Percentiles rank a stretch among this genome's conserved stretches.
These are phyloP conservation scores for Candolleomyces efflorescens DNA, from an alignment of 768 basidiomycete species.

Conservation along the genomic window DNA sequence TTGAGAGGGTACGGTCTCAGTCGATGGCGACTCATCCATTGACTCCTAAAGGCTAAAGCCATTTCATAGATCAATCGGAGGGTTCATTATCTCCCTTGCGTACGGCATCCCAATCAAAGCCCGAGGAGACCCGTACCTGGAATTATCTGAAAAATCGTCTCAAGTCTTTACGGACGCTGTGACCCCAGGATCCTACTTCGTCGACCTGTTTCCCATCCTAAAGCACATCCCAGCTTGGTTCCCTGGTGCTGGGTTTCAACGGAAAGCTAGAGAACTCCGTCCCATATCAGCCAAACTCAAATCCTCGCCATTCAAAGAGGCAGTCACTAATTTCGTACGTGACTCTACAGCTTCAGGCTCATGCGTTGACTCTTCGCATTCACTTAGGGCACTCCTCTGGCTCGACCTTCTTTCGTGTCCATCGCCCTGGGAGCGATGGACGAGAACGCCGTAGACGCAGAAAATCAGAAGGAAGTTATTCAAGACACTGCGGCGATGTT, in stretches of 20 bases:
- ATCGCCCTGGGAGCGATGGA: background rate
- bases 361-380: background rate
- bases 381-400: background rate
- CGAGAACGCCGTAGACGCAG: background rate
- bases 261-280: slow-evolving; percentile 34
- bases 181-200: slow-evolving; percentile 17
- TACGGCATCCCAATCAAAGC: slow-evolving; percentile 24
- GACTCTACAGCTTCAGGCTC: too few species aligned
- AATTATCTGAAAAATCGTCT: slow-evolving; percentile 12
- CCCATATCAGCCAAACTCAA: slow-evolving; percentile 24
- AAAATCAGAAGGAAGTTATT: slow-evolving; percentile 18
- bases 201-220: slow-evolving; percentile 24
- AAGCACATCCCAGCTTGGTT: slow-evolving; percentile 27
- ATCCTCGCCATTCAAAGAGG: slow-evolving; percentile 28
- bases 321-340: slow-evolving; percentile 7
- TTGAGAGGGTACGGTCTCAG: background rate
- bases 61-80: slow-evolving; percentile 18
- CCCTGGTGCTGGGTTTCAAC: slow-evolving; percentile 32
- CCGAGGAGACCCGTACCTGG: slow-evolving; percentile 20
- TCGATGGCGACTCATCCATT: too few species aligned
- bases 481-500: slow-evolving; percentile 39
- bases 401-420: slow-evolving; percentile 7
- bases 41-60: too few species aligned
- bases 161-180: slow-evolving; percentile 9
- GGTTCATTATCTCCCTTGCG: slow-evolving; percentile 17